Conservation (phyloP, 306 rosid genomes). For the Oxytropis ochrocephala region DNA sequence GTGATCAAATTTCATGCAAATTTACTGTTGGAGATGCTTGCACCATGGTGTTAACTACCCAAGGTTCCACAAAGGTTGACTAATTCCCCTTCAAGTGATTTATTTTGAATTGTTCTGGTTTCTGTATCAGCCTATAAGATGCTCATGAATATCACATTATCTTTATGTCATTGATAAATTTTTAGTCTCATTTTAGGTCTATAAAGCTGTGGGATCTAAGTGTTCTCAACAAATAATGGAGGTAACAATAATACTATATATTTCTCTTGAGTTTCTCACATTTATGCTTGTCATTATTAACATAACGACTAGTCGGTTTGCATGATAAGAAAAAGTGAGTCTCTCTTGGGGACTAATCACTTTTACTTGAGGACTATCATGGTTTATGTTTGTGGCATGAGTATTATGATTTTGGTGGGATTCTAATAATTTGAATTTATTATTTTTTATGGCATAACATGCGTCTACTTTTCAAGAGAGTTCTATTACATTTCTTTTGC, state of each 20-base stretch:
- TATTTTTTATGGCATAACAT: background rate
- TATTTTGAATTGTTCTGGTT: background rate
- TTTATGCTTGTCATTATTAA: background rate
- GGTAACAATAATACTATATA: conserved; percentile 33
- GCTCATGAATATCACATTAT: background rate
- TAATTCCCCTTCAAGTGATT: background rate
- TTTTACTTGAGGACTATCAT: background rate
- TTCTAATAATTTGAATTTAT: background rate
- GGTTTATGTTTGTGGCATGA: conserved; percentile 5
- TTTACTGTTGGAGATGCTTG: conserved; percentile 51
- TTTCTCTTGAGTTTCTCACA: background rate
- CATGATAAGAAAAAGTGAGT: background rate
- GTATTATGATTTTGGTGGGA: background rate
- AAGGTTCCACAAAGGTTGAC: conserved; percentile 85
- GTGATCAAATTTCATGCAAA: conserved; percentile 65
- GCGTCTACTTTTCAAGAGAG: background rate
- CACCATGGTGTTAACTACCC: conserved; percentile 75
- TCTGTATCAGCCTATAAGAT: background rate
- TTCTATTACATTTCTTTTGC: background rate
- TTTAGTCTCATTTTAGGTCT: conserved; percentile 43
- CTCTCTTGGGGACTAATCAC: too few relatives aligned
- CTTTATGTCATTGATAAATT: background rate
- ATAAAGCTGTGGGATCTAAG: conserved; percentile 67
- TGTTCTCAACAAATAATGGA: conserved; percentile 68
- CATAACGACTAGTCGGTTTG: conserved; percentile 1